These are phyloP conservation scores for Alternaria sp. DNA, from an alignment of 2,329 filamentous ascomycete genomes.

Conservation along the genomic window DNA sequence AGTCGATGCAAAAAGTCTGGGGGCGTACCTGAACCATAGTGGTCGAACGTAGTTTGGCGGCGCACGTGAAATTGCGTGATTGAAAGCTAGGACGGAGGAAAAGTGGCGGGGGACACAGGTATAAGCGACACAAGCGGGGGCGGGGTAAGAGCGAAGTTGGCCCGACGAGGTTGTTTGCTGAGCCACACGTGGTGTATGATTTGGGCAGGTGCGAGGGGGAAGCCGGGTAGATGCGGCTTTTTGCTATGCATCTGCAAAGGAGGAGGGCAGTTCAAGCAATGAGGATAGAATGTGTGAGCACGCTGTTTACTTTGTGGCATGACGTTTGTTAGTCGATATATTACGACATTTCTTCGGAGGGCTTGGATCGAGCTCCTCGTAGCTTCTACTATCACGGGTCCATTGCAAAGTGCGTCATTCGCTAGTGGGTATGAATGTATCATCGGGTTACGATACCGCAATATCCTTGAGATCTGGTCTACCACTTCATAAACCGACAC, in stretches of 20 bases:
- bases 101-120: slow-evolving; percentile 18
- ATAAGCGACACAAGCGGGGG: slow-evolving; percentile 19
- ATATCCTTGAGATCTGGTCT: background rate
- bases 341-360: background rate
- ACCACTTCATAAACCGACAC: no score
- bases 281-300: background rate
- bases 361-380: background rate
- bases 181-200: background rate
- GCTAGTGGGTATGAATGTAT: background rate
- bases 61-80: slow-evolving; percentile 37
- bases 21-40: slow-evolving; percentile 39
- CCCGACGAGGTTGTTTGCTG: slow-evolving; percentile 1
- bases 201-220: background rate
- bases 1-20: slow-evolving; percentile 16
- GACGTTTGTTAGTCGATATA: background rate
- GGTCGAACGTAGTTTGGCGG: slow-evolving; percentile 31
- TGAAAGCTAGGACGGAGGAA: slow-evolving; percentile 27
- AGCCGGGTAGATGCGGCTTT: slow-evolving; percentile 8
- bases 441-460: no score
- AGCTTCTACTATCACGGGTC: background rate
- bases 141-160: slow-evolving; percentile 11
- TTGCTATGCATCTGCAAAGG: background rate
- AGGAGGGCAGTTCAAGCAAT: background rate
- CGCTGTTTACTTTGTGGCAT: background rate
- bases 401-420: background rate